Evolutionary conservation across 129 eudicot species (phyloP), one percentile per base, ranked within the genome.

Genomic region (Flaveria linearis): DNA sequence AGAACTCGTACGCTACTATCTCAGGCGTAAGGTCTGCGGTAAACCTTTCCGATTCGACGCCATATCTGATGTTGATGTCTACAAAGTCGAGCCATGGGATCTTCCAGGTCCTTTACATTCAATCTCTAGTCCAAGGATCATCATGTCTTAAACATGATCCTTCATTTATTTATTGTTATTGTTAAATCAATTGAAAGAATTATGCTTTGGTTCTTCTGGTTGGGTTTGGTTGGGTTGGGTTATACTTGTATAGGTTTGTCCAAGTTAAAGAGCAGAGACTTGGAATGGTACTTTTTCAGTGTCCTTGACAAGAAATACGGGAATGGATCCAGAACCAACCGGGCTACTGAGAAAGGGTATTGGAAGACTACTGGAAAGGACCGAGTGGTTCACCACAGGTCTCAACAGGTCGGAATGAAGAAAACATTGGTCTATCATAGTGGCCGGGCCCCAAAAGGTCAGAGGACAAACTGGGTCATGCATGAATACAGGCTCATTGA

Each of bases 281-380:
- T 86, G 80, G 98, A 93, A 80, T 93, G 98, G 98, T 93, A 93
- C 82, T 93, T 93, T 65, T 93, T 93, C 71, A 90, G 96, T 23
- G 84, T 57, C 25, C 87, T 93, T 33, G 96, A 93, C 69, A 88
- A 85, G 89, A 93, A 93, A 78, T 88, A 88, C 67, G 95, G 98
- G 61, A 90, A 90, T 72, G 91, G 94, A 18, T 75, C 89, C 14
- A 80, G 87, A 80, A 90, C 96, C 5, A 93, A 93, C 23, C 84
- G 98, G 15, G 98, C 98, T n/a, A 93, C 98, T 1, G 90, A 82
- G 33, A 83, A 81, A 79, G 98, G 98, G 18, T 92, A 92, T 61
- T 92, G 98, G 98, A 92, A 92, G 80, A 92, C 98, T 36, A 92
- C 98, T 7, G 98, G 98, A 14, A 93, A 93, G 80, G 98, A 93